Percentiles rank a stretch among this genome's conserved stretches.
Evolutionary conservation across 108 stramenopile species (phyloP).

Genomic region (Nitzschia putrida): DNA sequence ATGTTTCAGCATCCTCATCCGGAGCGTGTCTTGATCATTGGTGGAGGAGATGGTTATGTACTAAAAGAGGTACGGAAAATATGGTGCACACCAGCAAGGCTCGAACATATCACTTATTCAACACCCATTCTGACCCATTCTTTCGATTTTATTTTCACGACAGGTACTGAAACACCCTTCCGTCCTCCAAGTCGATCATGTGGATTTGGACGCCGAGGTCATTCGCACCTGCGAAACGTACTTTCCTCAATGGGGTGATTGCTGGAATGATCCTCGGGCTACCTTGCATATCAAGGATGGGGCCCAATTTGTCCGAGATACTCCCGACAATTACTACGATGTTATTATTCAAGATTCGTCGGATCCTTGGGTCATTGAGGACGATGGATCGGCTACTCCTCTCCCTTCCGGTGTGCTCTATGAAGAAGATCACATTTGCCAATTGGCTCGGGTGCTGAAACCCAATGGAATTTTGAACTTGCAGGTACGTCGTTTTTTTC

Average conservation of each 20-base stretch:
- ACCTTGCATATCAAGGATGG: slow-evolving; percentile 70
- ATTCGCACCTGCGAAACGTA: slow-evolving; percentile 57
- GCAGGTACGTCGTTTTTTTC: slow-evolving; percentile 28
- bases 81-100: not conserved
- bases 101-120: not conserved
- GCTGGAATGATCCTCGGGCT: slow-evolving; percentile 74
- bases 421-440: slow-evolving; percentile 56
- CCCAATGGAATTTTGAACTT: slow-evolving; percentile 64
- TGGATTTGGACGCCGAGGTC: slow-evolving; percentile 78
- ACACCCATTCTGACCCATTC: not conserved
- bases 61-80: slow-evolving; percentile 35
- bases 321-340: slow-evolving; percentile 55
- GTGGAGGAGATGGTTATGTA: slow-evolving; percentile 78
- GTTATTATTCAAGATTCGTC: slow-evolving; percentile 81
- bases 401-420: slow-evolving; percentile 72
- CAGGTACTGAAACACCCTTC: slow-evolving; percentile 54
- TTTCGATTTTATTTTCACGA: slow-evolving; percentile 2
- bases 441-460: slow-evolving; percentile 50
- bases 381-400: slow-evolving; percentile 50
- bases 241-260: slow-evolving; percentile 69
- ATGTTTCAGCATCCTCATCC: slow-evolving; percentile 72
- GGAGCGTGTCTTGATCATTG: slow-evolving; percentile 61
- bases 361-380: slow-evolving; percentile 66
- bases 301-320: slow-evolving; percentile 59
- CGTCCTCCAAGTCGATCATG: slow-evolving; percentile 73